Conservation (phyloP, 1,284 basidiomycete species). For the Ustilago lituana region DNA sequence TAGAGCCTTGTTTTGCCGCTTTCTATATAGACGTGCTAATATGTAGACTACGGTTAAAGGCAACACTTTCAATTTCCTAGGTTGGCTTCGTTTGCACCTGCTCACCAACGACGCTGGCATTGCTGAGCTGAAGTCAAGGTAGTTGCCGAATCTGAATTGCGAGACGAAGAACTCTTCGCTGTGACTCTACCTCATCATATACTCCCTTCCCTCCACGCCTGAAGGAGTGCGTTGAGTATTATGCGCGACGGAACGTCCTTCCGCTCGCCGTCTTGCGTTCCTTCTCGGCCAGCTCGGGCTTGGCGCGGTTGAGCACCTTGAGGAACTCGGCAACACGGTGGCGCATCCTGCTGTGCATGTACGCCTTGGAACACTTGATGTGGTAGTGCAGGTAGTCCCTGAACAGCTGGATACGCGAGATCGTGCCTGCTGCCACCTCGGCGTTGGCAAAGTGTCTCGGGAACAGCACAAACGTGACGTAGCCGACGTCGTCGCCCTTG, state of each 20-base stretch:
- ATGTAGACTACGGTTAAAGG: too few species aligned
- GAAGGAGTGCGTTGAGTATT: background rate
- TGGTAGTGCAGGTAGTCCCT: constrained; percentile 98
- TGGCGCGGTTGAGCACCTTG: constrained; percentile 97
- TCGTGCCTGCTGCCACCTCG: constrained; percentile 80
- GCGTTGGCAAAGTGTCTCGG: constrained; percentile 90
- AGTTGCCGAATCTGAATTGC: too few species aligned
- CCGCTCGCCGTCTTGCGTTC: constrained; percentile 88
- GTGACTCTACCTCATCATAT: too few species aligned
- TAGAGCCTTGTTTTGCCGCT: too few species aligned
- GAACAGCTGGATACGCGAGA: constrained; percentile 96
- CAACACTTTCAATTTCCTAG: too few species aligned
- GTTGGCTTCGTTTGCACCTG: too few species aligned
- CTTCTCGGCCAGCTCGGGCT: constrained; percentile 82
- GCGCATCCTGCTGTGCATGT: constrained; percentile 98
- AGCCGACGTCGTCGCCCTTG: constrained; percentile 89
- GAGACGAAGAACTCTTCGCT: background rate
- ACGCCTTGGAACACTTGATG: constrained; percentile 97
- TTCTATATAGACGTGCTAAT: too few species aligned
- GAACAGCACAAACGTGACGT: constrained; percentile 98
- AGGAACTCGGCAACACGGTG: constrained; percentile 94
- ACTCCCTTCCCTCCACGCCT: background rate
- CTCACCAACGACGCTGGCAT: too few species aligned
- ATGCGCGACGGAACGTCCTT: constrained; percentile 60
- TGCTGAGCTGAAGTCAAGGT: too few species aligned